Base-by-base conservation (phyloP, 306 rosid species). In the Acacia melanoxylon region DNA sequence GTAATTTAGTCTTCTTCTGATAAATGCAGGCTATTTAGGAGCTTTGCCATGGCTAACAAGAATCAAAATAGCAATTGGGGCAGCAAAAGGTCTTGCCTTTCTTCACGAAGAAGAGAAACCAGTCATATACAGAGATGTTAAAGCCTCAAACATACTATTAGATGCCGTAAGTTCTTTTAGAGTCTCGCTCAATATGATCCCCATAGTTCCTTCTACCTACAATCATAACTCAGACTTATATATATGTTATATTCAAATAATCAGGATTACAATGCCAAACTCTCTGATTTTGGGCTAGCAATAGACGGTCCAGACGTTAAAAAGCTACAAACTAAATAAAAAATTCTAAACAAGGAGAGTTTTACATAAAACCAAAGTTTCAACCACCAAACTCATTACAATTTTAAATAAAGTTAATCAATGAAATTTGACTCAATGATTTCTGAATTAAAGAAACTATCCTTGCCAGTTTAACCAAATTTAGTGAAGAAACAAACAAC, bases 251-350 rank as follows among this genome's bases (percentile, higher is more conserved):
- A 59, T 75, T 3, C 10, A 51, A 49, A 35, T 56, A 8, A 20
- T 9, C 82, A 88, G 94, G 88, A 89, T 73, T 87, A 77, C 79
- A 88, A 69, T 27, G 85, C 93, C 10, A 91, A 89, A 75, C 90
- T 91, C n/a, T 89, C 91, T 14, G 95, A 91, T 82, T 91, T 91
- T 3, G 95, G 95, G 33, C 84, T 91, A 29, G 95, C 95, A 25
- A 91, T 81, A 10, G 87, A 91, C 29, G 90, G 91, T 45, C 89
- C 88, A 2, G 85, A 89, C 45, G 93, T 56, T 58, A 20, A 42
- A 14, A 62, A 37, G 65, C 52, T 16, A 42, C 29, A 71, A 51
- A 52, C 48, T 48, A 65, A 65, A 45, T 19, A 44, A 31, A 65
- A 49, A 49, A 63, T 74, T n/a, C 33, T 65, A 20, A 75, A 37